Percentiles rank a stretch among this genome's conserved stretches.
These are phyloP conservation scores for Mycena venus DNA, from an alignment of 768 basidiomycete species.

Conservation along the genomic window DNA sequence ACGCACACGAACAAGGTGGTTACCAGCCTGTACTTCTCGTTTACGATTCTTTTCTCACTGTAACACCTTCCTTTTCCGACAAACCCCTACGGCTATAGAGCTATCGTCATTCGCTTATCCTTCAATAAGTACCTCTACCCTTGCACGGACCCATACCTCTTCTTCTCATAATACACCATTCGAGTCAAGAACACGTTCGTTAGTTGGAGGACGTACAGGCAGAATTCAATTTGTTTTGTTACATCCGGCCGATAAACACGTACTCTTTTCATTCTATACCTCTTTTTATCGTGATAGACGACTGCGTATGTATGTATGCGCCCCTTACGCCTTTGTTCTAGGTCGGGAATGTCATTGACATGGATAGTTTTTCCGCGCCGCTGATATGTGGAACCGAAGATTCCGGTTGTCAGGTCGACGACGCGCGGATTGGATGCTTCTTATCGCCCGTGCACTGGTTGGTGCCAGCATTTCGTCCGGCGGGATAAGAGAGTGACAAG, in stretches of 20 bases:
- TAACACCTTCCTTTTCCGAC: not conserved
- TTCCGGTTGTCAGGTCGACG: conserved; percentile 4
- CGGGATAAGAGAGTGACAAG: too few relatives aligned
- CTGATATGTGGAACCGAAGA: too few relatives aligned
- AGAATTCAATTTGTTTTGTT: conserved; percentile 4
- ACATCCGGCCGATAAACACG: too few relatives aligned
- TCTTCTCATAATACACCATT: conserved; percentile 28
- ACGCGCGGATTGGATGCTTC: not conserved
- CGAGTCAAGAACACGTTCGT: not conserved
- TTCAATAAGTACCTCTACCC: conserved; percentile 31
- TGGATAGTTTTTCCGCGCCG: not conserved
- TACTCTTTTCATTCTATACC: conserved; percentile 21
- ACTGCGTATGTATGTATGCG: conserved; percentile 16
- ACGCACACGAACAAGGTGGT: conserved; percentile 34
- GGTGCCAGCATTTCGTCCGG: too few relatives aligned
- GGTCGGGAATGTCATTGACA: not conserved
- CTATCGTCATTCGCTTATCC: conserved; percentile 33
- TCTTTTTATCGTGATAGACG: conserved; percentile 25
- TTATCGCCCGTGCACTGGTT: too few relatives aligned
- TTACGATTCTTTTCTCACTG: conserved; percentile 15
- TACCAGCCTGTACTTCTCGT: conserved; percentile 1
- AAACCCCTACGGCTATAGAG: conserved; percentile 21
- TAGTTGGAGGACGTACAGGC: too few relatives aligned
- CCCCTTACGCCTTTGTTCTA: not conserved
- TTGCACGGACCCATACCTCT: conserved; percentile 21